A percentile compares a stretch with the other conserved stretches of the same genome.
Evolutionary conservation across 768 basidiomycete species (phyloP).

Genomic region (Rhizopogon vesiculosus): DNA sequence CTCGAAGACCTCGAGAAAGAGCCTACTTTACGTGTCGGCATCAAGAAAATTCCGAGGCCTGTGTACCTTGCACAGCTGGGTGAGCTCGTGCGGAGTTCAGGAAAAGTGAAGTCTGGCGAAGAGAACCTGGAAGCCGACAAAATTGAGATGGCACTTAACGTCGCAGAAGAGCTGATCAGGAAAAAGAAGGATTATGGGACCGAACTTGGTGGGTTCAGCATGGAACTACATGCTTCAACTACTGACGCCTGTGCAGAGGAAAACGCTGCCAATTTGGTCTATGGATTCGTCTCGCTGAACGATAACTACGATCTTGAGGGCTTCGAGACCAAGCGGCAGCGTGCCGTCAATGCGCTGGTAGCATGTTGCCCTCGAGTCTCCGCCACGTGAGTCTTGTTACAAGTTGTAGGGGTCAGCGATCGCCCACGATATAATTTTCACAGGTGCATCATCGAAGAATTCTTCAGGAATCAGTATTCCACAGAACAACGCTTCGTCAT

Average conservation of each 20-base stretch:
- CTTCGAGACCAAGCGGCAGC: constrained; percentile 61
- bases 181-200: constrained; percentile 81
- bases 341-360: constrained; percentile 72
- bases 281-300: constrained; percentile 68
- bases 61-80: constrained; percentile 88
- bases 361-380: constrained; percentile 72
- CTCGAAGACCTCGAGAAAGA: constrained; percentile 83
- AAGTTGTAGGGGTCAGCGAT: not conserved
- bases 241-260: constrained; percentile 55
- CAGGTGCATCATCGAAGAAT: constrained; percentile 85
- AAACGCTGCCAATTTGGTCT: constrained; percentile 79
- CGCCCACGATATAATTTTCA: not conserved
- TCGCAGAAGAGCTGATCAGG: constrained; percentile 80
- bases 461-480: constrained; percentile 93
- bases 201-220: constrained; percentile 62
- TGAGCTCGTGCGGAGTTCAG: constrained; percentile 63
- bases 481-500: constrained; percentile 79
- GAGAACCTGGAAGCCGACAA: constrained; percentile 67
- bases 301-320: constrained; percentile 81
- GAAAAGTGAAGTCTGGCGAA: constrained; percentile 44
- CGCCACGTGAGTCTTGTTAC: constrained; percentile 61
- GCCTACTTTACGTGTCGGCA: constrained; percentile 69
- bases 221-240: not conserved
- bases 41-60: constrained; percentile 70
- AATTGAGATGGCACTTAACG: constrained; percentile 74